Conservation (phyloP, 306 rosid species). For the Sicyos edulis region DNA sequence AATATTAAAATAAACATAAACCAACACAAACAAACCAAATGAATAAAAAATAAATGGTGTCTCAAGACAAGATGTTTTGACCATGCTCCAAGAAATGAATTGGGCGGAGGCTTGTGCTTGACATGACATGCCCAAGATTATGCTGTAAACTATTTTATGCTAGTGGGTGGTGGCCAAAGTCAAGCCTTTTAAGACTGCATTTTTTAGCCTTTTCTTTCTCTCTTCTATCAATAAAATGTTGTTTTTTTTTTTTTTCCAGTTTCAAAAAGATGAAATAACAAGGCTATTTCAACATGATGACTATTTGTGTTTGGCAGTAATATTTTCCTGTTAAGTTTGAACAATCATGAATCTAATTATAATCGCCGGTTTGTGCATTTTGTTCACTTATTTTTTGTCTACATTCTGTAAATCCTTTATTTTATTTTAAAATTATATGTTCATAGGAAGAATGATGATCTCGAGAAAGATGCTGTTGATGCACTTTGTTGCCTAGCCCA, state of each 20-base stretch:
- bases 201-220: not conserved
- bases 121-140: not conserved
- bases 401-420: not conserved
- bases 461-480: conserved; percentile 82
- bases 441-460: conserved; percentile 78
- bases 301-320: not conserved
- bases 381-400: not conserved
- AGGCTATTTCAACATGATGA: not conserved
- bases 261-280: not conserved
- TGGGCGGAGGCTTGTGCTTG: not conserved
- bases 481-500: conserved; percentile 95
- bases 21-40: not conserved
- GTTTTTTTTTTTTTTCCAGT: not conserved
- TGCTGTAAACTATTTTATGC: not conserved
- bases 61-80: not conserved
- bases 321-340: not conserved
- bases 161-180: not conserved
- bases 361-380: not conserved
- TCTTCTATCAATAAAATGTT: not conserved
- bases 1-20: too few species aligned
- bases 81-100: not conserved
- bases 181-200: not conserved
- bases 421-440: conserved; percentile 21
- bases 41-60: not conserved
- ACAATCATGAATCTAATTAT: not conserved